Evolutionary conservation across 164 flowering plant genomes (phyloP).

Genomic region (Stephania cephalantha): DNA sequence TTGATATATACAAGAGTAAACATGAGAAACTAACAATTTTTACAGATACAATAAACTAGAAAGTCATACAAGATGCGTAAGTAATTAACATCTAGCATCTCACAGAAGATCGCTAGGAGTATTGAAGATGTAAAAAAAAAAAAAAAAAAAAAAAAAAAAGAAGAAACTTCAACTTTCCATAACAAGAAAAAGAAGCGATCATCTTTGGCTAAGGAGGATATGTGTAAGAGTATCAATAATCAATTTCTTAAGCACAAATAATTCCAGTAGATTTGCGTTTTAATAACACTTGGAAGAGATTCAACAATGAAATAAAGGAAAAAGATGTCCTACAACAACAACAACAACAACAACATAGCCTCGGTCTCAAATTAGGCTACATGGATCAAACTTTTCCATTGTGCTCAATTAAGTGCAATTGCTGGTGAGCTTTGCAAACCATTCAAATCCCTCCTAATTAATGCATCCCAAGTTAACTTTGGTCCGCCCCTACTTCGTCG

Average conservation of each 20-base stretch:
- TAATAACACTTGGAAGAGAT: not conserved
- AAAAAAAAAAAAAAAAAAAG: too few species aligned
- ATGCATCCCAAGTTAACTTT: too few species aligned
- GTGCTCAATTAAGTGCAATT: too few species aligned
- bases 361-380: too few species aligned
- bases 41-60: not conserved
- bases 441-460: too few species aligned
- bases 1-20: constrained; percentile 2
- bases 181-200: not conserved
- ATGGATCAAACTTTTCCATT: too few species aligned
- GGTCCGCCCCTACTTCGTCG: too few species aligned
- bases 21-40: not conserved
- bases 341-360: too few species aligned
- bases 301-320: not conserved
- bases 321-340: not conserved
- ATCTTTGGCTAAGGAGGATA: not conserved
- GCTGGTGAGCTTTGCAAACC: too few species aligned
- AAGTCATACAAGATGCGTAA: not conserved
- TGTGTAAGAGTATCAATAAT: not conserved
- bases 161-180: not conserved
- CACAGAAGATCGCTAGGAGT: not conserved
- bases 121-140: too few species aligned
- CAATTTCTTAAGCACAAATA: not conserved
- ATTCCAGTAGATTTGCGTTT: not conserved
- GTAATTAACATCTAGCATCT: not conserved